phyloP scores from a whole-genome alignment of 2,329 filamentous ascomycete species.

The Metarhizium sp. region DNA sequence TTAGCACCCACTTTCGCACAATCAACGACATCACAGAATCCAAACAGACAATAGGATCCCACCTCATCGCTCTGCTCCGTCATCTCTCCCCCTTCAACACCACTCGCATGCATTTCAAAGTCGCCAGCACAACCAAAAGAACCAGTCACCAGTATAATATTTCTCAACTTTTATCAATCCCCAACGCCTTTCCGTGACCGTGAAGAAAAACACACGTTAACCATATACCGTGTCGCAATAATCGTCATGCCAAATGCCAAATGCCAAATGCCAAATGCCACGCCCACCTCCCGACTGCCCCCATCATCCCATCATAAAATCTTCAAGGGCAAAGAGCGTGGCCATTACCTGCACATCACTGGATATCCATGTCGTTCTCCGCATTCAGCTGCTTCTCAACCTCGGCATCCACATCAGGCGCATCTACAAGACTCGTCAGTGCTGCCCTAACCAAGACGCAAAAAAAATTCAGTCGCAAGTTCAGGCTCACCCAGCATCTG shows the following conservation, averaged over 20 bases:
- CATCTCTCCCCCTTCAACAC: background rate
- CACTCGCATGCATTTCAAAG: background rate
- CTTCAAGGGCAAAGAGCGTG: background rate
- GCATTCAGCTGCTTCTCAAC: conserved; percentile 6
- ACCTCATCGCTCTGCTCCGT: background rate
- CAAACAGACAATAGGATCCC: background rate
- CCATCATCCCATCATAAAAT: background rate
- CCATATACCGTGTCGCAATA: background rate
- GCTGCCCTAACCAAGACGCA: background rate
- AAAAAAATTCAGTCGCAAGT: background rate
- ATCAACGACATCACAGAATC: background rate
- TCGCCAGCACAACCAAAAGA: background rate
- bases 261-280: background rate
- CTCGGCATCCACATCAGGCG: conserved; percentile 3
- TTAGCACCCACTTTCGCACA: background rate
- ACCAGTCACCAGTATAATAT: background rate
- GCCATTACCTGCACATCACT: conserved; percentile 2
- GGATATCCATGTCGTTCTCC: conserved; percentile 14
- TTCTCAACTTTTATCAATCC: background rate
- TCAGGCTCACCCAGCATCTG: conserved; percentile 36
- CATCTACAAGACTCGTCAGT: conserved; percentile 10
- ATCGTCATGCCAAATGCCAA: background rate
- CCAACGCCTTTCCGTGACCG: background rate
- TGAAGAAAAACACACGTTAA: background rate
- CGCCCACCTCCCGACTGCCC: background rate